These are phyloP conservation scores for Eucalyptus fibrosa DNA, from an alignment of 345 rosid species.

Conservation along the genomic window DNA sequence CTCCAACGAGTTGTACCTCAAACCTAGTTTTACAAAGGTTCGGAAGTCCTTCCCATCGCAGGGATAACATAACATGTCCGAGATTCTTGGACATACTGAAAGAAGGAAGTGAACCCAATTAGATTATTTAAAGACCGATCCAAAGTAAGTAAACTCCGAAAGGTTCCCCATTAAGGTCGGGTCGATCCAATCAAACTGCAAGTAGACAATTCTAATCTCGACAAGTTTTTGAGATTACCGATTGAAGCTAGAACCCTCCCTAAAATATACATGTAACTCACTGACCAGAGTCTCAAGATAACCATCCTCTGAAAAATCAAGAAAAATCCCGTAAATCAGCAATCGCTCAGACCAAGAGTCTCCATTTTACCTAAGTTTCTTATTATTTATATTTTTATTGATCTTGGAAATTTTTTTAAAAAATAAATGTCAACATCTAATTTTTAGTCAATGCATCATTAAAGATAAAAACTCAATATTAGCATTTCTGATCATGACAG, in stretches of 20 bases:
- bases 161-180: conserved; percentile 8
- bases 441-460: accelerated
- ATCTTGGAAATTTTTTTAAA: not conserved
- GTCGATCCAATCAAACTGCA: conserved; percentile 14
- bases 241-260: conserved; percentile 21
- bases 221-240: not conserved
- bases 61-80: not conserved
- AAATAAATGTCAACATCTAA: no score
- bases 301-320: no score
- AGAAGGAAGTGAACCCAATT: conserved; percentile 15
- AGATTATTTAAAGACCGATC: conserved; percentile 16
- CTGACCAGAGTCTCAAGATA: conserved; percentile 4
- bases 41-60: conserved; percentile 3
- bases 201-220: not conserved
- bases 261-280: conserved; percentile 3
- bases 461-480: no score
- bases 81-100: not conserved
- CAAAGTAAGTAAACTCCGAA: conserved; percentile 3
- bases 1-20: conserved; percentile 4
- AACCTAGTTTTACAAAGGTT: conserved; percentile 9
- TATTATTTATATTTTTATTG: no score
- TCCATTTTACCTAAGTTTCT: not conserved
- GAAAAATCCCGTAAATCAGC: not conserved
- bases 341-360: not conserved
- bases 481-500: accelerated